phyloP scores from a whole-genome alignment of 805 yeast species.

The Nematodospora valgi region DNA sequence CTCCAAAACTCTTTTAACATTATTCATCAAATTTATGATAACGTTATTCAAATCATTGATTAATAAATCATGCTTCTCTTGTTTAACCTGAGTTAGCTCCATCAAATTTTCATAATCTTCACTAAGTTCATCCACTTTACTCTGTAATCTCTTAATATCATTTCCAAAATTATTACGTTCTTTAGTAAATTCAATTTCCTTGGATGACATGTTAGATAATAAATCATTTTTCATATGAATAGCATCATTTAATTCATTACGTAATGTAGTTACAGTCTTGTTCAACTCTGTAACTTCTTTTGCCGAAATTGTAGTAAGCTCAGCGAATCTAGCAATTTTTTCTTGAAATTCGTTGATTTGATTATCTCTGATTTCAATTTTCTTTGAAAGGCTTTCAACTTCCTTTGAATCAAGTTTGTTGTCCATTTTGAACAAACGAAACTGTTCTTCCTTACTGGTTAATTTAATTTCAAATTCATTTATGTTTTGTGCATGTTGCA shows the following conservation, averaged over 20 bases:
- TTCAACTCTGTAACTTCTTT: slow-evolving; percentile 15
- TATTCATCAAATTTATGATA: slow-evolving; percentile 14
- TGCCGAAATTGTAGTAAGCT: slow-evolving; percentile 10
- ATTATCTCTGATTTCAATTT: slow-evolving; percentile 11
- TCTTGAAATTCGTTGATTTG: slow-evolving; percentile 14
- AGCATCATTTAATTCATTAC: slow-evolving; percentile 20
- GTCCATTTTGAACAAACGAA: slow-evolving; percentile 5
- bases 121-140: slow-evolving; percentile 45
- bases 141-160: slow-evolving; percentile 44
- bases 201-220: slow-evolving; percentile 62
- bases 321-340: slow-evolving; percentile 11
- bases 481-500: slow-evolving; percentile 1
- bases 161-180: slow-evolving; percentile 50
- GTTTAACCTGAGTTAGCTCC: slow-evolving; percentile 32
- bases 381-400: slow-evolving; percentile 12
- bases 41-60: slow-evolving; percentile 23
- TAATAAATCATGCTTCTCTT: slow-evolving; percentile 22
- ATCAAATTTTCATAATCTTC: slow-evolving; percentile 42
- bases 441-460: slow-evolving; percentile 6
- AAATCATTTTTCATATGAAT: slow-evolving; percentile 55
- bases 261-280: slow-evolving; percentile 10
- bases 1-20: slow-evolving; percentile 15
- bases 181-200: slow-evolving; percentile 54
- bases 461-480: slow-evolving; percentile 4
- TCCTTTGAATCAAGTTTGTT: slow-evolving; percentile 10